Conservation (phyloP, 139 green algal species). For the Ostreobium quekettii region DNA sequence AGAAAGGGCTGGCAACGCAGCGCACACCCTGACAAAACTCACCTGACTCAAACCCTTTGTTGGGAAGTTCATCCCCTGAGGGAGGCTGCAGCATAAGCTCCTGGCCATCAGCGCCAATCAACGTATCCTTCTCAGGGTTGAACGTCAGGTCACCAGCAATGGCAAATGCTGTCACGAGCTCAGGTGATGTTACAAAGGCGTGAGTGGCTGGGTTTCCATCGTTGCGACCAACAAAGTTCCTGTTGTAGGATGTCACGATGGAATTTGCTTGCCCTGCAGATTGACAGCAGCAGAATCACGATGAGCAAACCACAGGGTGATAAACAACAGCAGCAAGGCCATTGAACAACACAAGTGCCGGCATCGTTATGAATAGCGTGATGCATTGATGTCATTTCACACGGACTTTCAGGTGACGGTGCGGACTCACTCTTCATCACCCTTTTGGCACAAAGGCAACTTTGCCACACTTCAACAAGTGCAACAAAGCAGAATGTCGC, state of each 20-base stretch:
- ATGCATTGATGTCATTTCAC: too few relatives aligned
- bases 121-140: slow-evolving; percentile 87
- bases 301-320: not conserved
- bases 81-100: slow-evolving; percentile 76
- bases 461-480: too few relatives aligned
- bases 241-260: slow-evolving; percentile 92
- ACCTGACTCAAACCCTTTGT: slow-evolving; percentile 69
- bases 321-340: not conserved
- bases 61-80: slow-evolving; percentile 79
- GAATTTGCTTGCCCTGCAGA: slow-evolving; percentile 70
- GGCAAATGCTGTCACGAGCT: slow-evolving; percentile 80
- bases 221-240: slow-evolving; percentile 91
- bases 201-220: slow-evolving; percentile 90
- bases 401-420: too few relatives aligned
- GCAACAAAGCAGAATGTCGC: too few relatives aligned
- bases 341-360: too few relatives aligned
- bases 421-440: too few relatives aligned
- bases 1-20: too few relatives aligned
- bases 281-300: not conserved
- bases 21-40: too few relatives aligned
- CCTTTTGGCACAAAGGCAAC: too few relatives aligned
- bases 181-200: slow-evolving; percentile 82
- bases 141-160: slow-evolving; percentile 84
- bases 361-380: too few relatives aligned
- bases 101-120: slow-evolving; percentile 67